Percentiles rank a stretch among this genome's conserved stretches.
Conservation (phyloP, 768 basidiomycete species). For the Tricholoma hemisulphureum region DNA sequence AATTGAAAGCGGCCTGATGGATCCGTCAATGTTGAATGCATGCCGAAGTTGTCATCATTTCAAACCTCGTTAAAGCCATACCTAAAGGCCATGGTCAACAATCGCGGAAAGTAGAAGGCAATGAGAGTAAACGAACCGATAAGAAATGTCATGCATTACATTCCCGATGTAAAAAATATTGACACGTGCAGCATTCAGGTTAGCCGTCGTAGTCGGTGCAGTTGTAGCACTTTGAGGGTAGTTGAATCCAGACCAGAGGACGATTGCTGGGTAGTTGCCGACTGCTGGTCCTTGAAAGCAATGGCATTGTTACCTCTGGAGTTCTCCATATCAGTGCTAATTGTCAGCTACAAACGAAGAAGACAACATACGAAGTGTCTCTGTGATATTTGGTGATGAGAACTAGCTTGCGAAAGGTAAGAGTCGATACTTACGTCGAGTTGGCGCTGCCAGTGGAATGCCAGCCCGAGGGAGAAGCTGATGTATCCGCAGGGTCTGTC, state of each 20-base stretch:
- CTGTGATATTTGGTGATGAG: conserved; percentile 4
- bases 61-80: conserved; percentile 55
- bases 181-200: conserved; percentile 50
- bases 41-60: not conserved
- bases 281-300: conserved; percentile 28
- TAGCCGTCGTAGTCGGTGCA: conserved; percentile 38
- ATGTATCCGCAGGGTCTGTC: conserved; percentile 44
- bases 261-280: conserved; percentile 37
- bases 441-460: conserved; percentile 25
- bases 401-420: conserved; percentile 1
- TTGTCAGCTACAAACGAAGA: not conserved
- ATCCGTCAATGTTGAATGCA: not conserved
- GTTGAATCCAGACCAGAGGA: conserved; percentile 35
- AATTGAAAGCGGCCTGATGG: conserved; percentile 23
- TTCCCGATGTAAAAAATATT: conserved; percentile 63
- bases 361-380: not conserved
- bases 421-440: conserved; percentile 22
- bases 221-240: conserved; percentile 32
- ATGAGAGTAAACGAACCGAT: conserved; percentile 33
- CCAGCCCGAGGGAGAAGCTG: conserved; percentile 48
- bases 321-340: not conserved
- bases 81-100: no score
- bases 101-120: not conserved
- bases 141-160: conserved; percentile 50
- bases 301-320: conserved; percentile 37